Conservation (phyloP, 441 rosid species). For the Kokia cookei region DNA sequence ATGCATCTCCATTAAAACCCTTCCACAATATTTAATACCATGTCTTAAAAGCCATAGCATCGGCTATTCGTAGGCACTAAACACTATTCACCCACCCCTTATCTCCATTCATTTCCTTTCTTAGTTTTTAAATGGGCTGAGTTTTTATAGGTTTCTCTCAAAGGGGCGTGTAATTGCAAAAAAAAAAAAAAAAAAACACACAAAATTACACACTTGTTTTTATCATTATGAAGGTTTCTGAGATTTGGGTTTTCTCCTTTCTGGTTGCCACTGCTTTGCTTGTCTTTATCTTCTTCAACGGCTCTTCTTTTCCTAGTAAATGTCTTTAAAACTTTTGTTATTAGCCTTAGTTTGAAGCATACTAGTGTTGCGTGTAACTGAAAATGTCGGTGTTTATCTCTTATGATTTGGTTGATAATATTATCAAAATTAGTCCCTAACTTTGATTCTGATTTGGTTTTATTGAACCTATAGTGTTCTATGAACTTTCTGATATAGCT, state of each 20-base stretch:
- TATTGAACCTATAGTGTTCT: too few relatives aligned
- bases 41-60: constrained; percentile 5
- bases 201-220: too few relatives aligned
- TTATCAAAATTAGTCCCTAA: neutral
- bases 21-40: neutral
- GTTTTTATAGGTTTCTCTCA: too few relatives aligned
- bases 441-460: neutral
- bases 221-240: constrained; percentile 25
- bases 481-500: neutral
- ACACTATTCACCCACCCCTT: neutral
- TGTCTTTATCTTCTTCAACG: constrained; percentile 9
- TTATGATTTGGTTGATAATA: neutral
- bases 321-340: neutral
- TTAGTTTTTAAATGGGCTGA: too few relatives aligned
- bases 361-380: too few relatives aligned
- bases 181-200: too few relatives aligned
- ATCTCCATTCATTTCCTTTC: constrained; percentile 29
- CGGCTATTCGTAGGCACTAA: neutral
- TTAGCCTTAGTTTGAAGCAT: neutral
- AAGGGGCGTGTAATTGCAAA: too few relatives aligned
- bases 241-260: constrained; percentile 23
- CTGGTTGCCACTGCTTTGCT: constrained; percentile 27
- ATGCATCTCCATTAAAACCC: constrained; percentile 9
- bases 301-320: constrained; percentile 29
- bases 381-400: neutral